Percentiles rank a stretch among this genome's conserved stretches.
Evolutionary conservation across 257 asterid species (phyloP).

Genomic region (Pogostemon cablin): DNA sequence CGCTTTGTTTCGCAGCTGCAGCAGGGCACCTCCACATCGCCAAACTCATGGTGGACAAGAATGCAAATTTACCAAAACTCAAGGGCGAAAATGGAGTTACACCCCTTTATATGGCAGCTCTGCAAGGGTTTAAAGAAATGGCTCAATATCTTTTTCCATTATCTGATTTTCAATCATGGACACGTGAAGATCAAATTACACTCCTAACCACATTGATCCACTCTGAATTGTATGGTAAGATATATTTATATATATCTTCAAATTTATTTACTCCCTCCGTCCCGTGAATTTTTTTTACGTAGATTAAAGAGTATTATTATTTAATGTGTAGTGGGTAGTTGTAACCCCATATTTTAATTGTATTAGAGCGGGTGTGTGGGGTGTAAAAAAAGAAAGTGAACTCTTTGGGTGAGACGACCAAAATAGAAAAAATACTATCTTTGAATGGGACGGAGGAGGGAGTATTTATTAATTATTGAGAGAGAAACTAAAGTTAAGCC

Average conservation of each 20-base stretch:
- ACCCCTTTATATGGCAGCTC: constrained; percentile 42
- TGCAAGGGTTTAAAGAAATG: constrained; percentile 31
- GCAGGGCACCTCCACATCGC: constrained; percentile 39
- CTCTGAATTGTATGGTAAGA: constrained; percentile 36
- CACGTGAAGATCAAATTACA: constrained; percentile 3
- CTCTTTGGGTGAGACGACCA: too few species aligned
- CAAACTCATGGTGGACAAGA: background rate
- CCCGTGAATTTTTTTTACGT: too few species aligned
- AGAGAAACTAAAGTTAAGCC: too few species aligned
- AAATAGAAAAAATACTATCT: too few species aligned
- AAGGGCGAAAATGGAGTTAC: constrained; percentile 3
- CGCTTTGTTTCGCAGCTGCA: constrained; percentile 46
- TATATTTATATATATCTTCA: background rate
- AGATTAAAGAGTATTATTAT: too few species aligned
- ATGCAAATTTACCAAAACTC: constrained; percentile 4
- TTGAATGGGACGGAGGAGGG: too few species aligned
- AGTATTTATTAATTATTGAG: too few species aligned
- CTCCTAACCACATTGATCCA: constrained; percentile 34
- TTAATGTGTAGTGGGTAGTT: too few species aligned
- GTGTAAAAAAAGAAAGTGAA: too few species aligned
- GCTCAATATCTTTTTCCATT: constrained; percentile 24
- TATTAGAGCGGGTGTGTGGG: too few species aligned
- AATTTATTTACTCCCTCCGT: too few species aligned
- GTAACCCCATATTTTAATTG: too few species aligned
- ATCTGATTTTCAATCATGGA: constrained; percentile 19